Evolutionary conservation across 495 filamentous ascomycete genomes (phyloP).

Genomic region (Hypoxylon cercidicola): DNA sequence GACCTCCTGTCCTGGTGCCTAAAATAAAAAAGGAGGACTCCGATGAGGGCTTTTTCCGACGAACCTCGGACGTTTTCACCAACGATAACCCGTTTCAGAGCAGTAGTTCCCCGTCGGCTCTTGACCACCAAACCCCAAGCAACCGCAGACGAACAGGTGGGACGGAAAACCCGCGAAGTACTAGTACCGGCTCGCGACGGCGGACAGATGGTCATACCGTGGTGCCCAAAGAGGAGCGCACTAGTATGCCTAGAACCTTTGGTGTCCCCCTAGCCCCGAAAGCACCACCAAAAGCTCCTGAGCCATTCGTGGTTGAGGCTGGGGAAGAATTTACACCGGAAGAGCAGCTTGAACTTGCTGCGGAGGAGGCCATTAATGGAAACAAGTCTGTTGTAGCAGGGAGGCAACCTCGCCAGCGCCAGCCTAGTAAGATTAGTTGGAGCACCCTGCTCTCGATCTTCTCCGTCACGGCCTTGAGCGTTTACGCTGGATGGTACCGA

Average conservation of each 20-base stretch:
- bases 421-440: constrained; percentile 44
- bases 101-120: constrained; percentile 61
- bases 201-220: constrained; percentile 48
- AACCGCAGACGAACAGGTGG: constrained; percentile 53
- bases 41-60: constrained; percentile 55
- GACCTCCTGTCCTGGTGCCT: constrained; percentile 51
- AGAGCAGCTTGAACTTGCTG: constrained; percentile 78
- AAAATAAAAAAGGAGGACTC: constrained; percentile 58
- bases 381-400: constrained; percentile 40
- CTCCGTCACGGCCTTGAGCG: constrained; percentile 69
- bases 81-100: constrained; percentile 96
- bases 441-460: constrained; percentile 72
- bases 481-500: constrained; percentile 85
- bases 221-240: constrained; percentile 33
- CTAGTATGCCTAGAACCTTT: constrained; percentile 56
- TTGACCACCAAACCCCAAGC: constrained; percentile 54
- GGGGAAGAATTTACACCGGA: constrained; percentile 96
- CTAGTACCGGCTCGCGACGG: constrained; percentile 46
- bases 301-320: constrained; percentile 59
- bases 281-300: constrained; percentile 33
- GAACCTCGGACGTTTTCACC: constrained; percentile 71
- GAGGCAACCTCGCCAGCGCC: constrained; percentile 24
- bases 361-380: constrained; percentile 62
- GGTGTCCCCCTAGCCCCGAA: constrained; percentile 53
- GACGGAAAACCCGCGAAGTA: constrained; percentile 40